Evolutionary conservation across 1,284 basidiomycete genomes (phyloP).

Genomic region (Tausonia pullulans): DNA sequence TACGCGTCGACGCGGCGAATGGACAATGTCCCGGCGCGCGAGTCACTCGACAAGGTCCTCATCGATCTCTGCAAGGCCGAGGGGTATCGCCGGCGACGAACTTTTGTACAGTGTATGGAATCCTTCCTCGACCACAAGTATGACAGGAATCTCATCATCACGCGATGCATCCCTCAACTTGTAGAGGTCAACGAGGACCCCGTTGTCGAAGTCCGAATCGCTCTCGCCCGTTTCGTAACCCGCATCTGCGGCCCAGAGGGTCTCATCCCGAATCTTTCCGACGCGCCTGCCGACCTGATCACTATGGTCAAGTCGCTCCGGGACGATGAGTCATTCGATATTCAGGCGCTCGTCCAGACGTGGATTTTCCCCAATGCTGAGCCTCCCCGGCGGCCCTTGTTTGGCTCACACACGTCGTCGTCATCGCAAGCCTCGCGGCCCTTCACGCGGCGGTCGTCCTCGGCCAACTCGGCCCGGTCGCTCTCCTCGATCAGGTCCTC

Average conservation of each 20-base stretch:
- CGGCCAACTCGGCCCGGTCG: conserved; percentile 2
- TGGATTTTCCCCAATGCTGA: conserved; percentile 1
- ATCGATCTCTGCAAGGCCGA: conserved; percentile 45
- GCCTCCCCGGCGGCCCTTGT: conserved; percentile 1
- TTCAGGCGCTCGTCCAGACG: conserved; percentile 2
- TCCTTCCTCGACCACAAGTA: conserved; percentile 44
- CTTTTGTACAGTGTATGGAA: conserved; percentile 63
- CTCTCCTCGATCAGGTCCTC: not conserved
- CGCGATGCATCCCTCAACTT: conserved; percentile 50
- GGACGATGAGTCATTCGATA: conserved; percentile 12
- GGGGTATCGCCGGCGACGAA: conserved; percentile 59
- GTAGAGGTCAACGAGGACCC: conserved; percentile 50
- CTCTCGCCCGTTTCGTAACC: conserved; percentile 42
- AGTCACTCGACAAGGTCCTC: conserved; percentile 42
- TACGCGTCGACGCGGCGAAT: conserved; percentile 42
- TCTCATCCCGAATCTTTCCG: not conserved
- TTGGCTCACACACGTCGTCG: not conserved
- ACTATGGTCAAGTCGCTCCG: conserved; percentile 7
- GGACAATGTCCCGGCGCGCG: conserved; percentile 30
- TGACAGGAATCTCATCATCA: conserved; percentile 41
- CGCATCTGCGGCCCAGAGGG: conserved; percentile 11
- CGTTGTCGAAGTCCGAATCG: conserved; percentile 81
- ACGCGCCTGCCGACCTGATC: conserved; percentile 1
- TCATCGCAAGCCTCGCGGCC: not conserved
- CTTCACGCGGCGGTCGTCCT: not conserved